phyloP scores from a whole-genome alignment of 2,329 filamentous ascomycete species.

The Stagonosporopsis chrysanthemi region DNA sequence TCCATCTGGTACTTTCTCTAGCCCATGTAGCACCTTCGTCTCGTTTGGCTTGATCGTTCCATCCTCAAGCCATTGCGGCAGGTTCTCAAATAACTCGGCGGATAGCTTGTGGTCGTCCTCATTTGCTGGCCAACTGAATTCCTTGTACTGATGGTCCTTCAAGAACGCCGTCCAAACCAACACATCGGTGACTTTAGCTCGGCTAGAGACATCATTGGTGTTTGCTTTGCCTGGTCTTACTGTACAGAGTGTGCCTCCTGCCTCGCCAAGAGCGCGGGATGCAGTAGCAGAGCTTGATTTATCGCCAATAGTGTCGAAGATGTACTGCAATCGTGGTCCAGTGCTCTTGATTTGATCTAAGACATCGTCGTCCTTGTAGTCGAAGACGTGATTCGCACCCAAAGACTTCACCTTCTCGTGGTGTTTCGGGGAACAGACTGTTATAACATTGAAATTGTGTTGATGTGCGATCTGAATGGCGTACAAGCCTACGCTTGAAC shows the following conservation, averaged over 20 bases:
- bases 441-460: slow-evolving; percentile 18
- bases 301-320: slow-evolving; percentile 57
- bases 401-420: slow-evolving; percentile 22
- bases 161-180: slow-evolving; percentile 56
- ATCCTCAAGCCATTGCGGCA: slow-evolving; percentile 46
- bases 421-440: slow-evolving; percentile 25
- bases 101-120: slow-evolving; percentile 50
- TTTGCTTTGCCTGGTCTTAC: slow-evolving; percentile 53
- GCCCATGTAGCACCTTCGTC: slow-evolving; percentile 38
- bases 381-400: slow-evolving; percentile 33
- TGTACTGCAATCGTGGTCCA: slow-evolving; percentile 35
- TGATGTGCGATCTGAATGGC: slow-evolving; percentile 29
- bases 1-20: slow-evolving; percentile 44
- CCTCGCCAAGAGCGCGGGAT: slow-evolving; percentile 39
- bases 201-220: slow-evolving; percentile 46
- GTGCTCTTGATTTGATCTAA: slow-evolving; percentile 49
- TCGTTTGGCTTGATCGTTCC: slow-evolving; percentile 49
- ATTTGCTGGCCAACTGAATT: slow-evolving; percentile 50
- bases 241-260: slow-evolving; percentile 46
- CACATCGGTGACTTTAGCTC: slow-evolving; percentile 51
- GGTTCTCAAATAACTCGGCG: slow-evolving; percentile 48
- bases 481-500: slow-evolving; percentile 42
- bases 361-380: slow-evolving; percentile 56
- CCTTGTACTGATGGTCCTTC: slow-evolving; percentile 50
- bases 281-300: slow-evolving; percentile 44